These are phyloP conservation scores for Omphalea diandra DNA, from an alignment of 441 rosid species.

Conservation along the genomic window DNA sequence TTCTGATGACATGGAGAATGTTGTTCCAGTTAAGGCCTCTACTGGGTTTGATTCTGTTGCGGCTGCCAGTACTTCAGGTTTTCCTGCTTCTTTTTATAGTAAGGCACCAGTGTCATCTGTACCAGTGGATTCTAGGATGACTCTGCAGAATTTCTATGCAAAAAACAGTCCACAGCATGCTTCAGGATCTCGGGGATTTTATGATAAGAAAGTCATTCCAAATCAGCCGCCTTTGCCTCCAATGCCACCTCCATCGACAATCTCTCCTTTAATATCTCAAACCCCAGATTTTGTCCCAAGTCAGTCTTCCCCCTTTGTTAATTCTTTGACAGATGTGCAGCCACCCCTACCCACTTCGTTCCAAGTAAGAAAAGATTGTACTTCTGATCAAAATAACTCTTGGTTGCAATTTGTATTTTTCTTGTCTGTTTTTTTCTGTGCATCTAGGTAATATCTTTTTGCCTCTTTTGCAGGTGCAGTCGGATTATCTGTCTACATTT, in stretches of 20 bases:
- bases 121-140: constrained; percentile 61
- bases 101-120: constrained; percentile 43
- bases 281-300: constrained; percentile 39
- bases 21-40: constrained; percentile 40
- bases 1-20: constrained; percentile 62
- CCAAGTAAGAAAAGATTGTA: constrained; percentile 35
- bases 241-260: constrained; percentile 73
- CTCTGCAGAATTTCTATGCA: constrained; percentile 56
- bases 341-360: constrained; percentile 35
- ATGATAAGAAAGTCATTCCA: constrained; percentile 61
- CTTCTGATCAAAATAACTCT: constrained; percentile 4
- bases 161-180: constrained; percentile 66
- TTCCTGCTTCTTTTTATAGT: constrained; percentile 50
- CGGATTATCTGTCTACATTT: constrained; percentile 46
- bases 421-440: constrained; percentile 4
- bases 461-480: constrained; percentile 49
- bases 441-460: constrained; percentile 15
- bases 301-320: constrained; percentile 53
- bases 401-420: constrained; percentile 5
- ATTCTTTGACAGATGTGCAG: constrained; percentile 40
- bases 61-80: constrained; percentile 42
- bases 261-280: constrained; percentile 53
- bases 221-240: constrained; percentile 96
- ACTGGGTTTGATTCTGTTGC: constrained; percentile 49
- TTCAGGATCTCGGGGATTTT: constrained; percentile 61